Evolutionary conservation across 1,284 basidiomycete species (phyloP).

Genomic region (Ganoderma lingzhi): DNA sequence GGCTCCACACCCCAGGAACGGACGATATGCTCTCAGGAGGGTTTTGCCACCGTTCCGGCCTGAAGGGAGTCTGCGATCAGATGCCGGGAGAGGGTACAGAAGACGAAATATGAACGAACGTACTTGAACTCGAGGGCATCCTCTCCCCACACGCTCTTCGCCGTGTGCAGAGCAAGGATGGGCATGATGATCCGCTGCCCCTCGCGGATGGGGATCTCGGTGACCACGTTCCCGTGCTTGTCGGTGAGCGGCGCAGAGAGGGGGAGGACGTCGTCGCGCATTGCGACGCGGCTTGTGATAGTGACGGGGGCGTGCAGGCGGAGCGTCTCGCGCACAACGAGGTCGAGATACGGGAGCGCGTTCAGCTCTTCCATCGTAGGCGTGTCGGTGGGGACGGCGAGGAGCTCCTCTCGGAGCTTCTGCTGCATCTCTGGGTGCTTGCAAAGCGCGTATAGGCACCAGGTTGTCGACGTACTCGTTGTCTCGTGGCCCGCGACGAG

Average conservation of each 20-base stretch:
- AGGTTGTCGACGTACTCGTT: conserved; percentile 50
- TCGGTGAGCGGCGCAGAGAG: conserved; percentile 42
- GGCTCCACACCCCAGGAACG: conserved; percentile 66
- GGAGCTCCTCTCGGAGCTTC: conserved; percentile 75
- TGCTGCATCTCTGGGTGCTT: conserved; percentile 62
- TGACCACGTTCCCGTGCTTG: conserved; percentile 36
- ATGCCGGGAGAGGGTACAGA: not conserved
- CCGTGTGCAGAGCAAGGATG: conserved; percentile 55
- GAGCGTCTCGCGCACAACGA: conserved; percentile 74
- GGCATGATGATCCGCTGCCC: conserved; percentile 58
- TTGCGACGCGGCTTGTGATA: conserved; percentile 56
- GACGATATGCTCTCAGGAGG: conserved; percentile 50
- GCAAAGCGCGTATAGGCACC: conserved; percentile 73
- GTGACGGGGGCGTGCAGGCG: conserved; percentile 73
- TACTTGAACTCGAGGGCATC: conserved; percentile 62
- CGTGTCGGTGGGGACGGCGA: conserved; percentile 43
- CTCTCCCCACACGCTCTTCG: conserved; percentile 60
- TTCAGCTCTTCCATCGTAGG: conserved; percentile 67
- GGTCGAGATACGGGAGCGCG: conserved; percentile 66
- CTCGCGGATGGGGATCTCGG: conserved; percentile 43
- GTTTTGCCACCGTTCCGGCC: conserved; percentile 67
- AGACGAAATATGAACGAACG: not conserved
- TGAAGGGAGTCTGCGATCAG: conserved; percentile 28
- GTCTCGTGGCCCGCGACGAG: conserved; percentile 83
- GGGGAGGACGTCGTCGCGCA: conserved; percentile 56